phyloP scores from a whole-genome alignment of 495 filamentous ascomycete genomes.

The Penicillium tannophilum region DNA sequence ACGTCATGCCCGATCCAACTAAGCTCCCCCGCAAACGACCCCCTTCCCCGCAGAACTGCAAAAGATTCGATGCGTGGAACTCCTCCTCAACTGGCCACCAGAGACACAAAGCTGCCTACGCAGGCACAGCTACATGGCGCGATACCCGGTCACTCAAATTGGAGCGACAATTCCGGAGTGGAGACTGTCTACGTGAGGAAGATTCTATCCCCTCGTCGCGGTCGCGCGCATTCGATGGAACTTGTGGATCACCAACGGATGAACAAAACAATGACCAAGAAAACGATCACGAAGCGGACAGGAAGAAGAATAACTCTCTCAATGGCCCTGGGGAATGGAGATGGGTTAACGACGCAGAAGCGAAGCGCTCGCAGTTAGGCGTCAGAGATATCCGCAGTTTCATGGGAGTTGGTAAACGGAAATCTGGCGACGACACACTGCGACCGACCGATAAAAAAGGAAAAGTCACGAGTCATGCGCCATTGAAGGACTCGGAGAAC shows the following conservation, averaged over 20 bases:
- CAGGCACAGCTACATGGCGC: slow-evolving; percentile 68
- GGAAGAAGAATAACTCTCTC: background rate
- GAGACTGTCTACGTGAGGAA: slow-evolving; percentile 17
- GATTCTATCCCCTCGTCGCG: background rate
- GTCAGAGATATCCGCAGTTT: slow-evolving; percentile 45
- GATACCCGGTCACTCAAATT: slow-evolving; percentile 68
- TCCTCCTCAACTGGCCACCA: slow-evolving; percentile 81
- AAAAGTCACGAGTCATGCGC: too few species aligned
- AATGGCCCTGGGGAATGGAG: slow-evolving; percentile 18
- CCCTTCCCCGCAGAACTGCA: slow-evolving; percentile 37
- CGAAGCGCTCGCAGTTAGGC: slow-evolving; percentile 20
- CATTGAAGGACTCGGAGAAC: background rate
- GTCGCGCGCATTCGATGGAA: slow-evolving; percentile 25
- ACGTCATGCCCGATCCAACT: background rate
- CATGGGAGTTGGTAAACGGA: slow-evolving; percentile 34
- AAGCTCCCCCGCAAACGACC: background rate
- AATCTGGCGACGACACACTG: slow-evolving; percentile 19
- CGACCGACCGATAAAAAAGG: slow-evolving; percentile 12
- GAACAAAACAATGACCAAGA: background rate
- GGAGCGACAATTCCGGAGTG: slow-evolving; percentile 59
- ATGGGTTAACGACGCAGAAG: slow-evolving; percentile 21
- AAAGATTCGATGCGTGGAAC: slow-evolving; percentile 79
- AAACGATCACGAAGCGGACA: background rate
- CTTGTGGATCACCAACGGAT: background rate
- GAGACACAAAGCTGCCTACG: slow-evolving; percentile 60